A percentile compares a stretch with the other conserved stretches of the same genome.
Conservation (phyloP, 148 eudicot genomes). For the Chenopodium suecicum region DNA sequence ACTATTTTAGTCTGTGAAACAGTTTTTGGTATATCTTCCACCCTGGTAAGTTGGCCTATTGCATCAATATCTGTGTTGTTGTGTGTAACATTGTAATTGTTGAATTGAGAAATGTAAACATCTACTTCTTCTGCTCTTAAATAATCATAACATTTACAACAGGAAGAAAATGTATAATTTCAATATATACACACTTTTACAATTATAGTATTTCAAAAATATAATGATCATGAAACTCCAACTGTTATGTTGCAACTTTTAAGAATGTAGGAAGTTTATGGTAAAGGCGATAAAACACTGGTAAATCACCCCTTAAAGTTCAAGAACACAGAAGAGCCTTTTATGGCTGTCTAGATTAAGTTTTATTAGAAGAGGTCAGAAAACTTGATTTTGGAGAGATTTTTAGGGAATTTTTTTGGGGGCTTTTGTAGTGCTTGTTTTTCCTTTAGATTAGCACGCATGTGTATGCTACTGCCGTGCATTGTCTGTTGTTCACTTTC, state of each 20-base stretch:
- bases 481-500: not conserved
- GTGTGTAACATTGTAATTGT: not conserved
- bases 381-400: not conserved
- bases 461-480: not conserved
- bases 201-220: too few relatives aligned
- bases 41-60: not conserved
- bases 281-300: not conserved
- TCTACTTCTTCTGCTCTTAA: too few relatives aligned
- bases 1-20: not conserved
- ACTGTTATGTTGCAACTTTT: too few relatives aligned
- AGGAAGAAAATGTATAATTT: too few relatives aligned
- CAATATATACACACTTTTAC: too few relatives aligned
- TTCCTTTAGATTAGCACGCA: not conserved
- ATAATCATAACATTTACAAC: too few relatives aligned
- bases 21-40: not conserved
- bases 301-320: not conserved
- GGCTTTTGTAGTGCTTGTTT: not conserved
- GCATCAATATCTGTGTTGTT: not conserved
- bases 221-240: too few relatives aligned
- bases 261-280: not conserved
- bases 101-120: not conserved
- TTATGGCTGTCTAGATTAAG: not conserved
- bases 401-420: not conserved
- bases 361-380: not conserved
- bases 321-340: not conserved